Evolutionary conservation across 371 early-diverging fungal species (phyloP), one percentile per base, ranked within the genome.

Genomic region (Mucor lusitanicus): DNA sequence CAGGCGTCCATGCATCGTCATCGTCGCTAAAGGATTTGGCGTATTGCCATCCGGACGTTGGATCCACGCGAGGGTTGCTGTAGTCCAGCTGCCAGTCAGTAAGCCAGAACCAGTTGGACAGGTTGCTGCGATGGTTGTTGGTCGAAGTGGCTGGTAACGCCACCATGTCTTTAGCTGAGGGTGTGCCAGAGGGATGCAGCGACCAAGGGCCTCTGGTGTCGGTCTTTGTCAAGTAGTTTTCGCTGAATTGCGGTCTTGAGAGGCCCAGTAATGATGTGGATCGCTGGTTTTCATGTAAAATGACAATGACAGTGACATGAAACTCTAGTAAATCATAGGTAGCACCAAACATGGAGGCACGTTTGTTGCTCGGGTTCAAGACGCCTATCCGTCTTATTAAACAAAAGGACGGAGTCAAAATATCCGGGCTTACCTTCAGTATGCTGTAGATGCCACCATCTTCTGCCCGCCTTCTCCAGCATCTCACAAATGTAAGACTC

Each of bases 21-120:
- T 68, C 63, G 6, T 86, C 86, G 8, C 77, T 79, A 67, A 90
- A 86, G 1, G 84, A 84, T 48, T 78, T 74, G 4, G 88, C 87
- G 61, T 93, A 93, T 62, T 90, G 89, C 90, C 91, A 91, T 0
- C 91, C 91, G 6, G 88, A 85, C 9, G 76, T 81, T 1, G 83
- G 77, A 64, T 91, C 90, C 4, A 85, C 80, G 13, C 79, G 78
- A 12, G 91, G 90, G 71, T 90, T 85, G 13, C 81, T 82, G 37
- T 81, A 76, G 72, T 93, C 94, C 21, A 92, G 74, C 25, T 85
- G 81, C 94, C 94, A 94, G 50, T 94, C 94, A 4, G 90, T 91
- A 37, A 92, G 59, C 94, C 94, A 94, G 70, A 89, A 94, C 93
- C 93, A 94, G 15, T 79, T 64, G 7, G 77, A 69, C 0, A 59